Base-by-base conservation (phyloP, 805 yeast species). In the Metschnikowia reukaufii region DNA sequence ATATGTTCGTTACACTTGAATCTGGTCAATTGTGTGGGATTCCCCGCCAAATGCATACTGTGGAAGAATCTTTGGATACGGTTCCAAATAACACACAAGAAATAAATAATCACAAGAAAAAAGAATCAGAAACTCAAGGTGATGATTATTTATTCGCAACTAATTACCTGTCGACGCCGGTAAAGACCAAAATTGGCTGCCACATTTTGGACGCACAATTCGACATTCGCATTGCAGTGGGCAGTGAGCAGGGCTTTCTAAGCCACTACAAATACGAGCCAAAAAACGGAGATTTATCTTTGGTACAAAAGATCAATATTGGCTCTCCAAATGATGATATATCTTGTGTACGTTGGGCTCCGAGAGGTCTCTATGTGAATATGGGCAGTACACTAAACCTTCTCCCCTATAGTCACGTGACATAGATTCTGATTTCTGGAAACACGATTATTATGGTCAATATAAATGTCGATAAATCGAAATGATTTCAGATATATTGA, bases 211-310 rank as follows among this genome's bases (percentile, higher is more conserved):
- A 17, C n/a, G 33, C 17, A n/a, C 25, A 20, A 12, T 36, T 37
- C 15, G 27, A 7, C 15, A 23, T 40, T 6, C 51, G 39, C 25
- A 30, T 51, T 25, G 47, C 37, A 4, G 48, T 35, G 20, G 55
- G 55, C 13, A 42, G 54, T 18, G 49, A 38, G 25, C 35, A 27
- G 17, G 55, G 51, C 17, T 18, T 9, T 4, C 45, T 49, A 21
- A 32, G 23, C 9, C 27, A 42, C 25, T 44, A 38, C 17, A 47
- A 39, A 13, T 35, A 50, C 36, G 38, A 42, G 21, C 19, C 9
- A 10, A n/a, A 13, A n/a, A 16, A 23, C 23, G 29, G 36, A n/a
- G 15, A n/a, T 13, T 17, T 33, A 16, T 32, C 37, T 18, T 17
- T n/a, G 9, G 32, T 10, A 5, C 20, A 29, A 36, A 34, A 23